A percentile compares a stretch with the other conserved stretches of the same genome.
These are phyloP conservation scores for Ceratobasidium sp. DNA, from an alignment of 1,284 basidiomycete species.

Conservation along the genomic window DNA sequence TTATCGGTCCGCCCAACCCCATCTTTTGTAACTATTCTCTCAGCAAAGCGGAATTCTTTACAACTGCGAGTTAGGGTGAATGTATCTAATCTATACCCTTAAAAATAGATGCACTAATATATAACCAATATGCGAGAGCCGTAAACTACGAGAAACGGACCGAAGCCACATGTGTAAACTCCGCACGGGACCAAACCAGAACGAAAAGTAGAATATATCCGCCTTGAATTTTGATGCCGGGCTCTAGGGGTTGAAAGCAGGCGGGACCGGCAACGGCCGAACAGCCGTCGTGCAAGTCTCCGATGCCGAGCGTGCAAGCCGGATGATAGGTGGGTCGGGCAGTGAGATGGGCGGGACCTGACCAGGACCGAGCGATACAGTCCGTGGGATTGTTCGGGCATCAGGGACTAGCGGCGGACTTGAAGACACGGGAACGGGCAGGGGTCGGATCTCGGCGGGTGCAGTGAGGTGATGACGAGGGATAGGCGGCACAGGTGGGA, in stretches of 20 bases:
- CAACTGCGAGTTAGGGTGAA: too few relatives aligned
- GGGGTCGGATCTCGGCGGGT: slow-evolving; percentile 3
- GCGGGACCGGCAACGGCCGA: slow-evolving; percentile 4
- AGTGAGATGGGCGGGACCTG: not conserved
- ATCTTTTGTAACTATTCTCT: too few relatives aligned
- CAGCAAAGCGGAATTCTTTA: too few relatives aligned
- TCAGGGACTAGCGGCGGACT: slow-evolving; percentile 11
- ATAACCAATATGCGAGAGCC: not conserved
- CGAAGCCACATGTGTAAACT: not conserved
- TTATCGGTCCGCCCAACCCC: too few relatives aligned
- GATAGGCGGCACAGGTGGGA: not conserved
- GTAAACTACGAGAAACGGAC: not conserved
- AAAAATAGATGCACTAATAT: slow-evolving; percentile 13
- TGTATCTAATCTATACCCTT: too few relatives aligned
- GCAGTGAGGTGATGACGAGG: slow-evolving; percentile 11
- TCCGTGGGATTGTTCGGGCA: not conserved
- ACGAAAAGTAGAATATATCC: not conserved
- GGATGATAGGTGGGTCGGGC: not conserved
- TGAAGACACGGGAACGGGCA: not conserved
- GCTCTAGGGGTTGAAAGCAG: not conserved
- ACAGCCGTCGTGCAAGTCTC: not conserved
- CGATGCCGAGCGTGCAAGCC: not conserved
- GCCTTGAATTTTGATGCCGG: not conserved
- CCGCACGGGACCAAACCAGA: not conserved
- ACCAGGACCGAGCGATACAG: not conserved